These are phyloP conservation scores for Tillandsia leiboldiana DNA, from an alignment of 176 grass and related monocot species.

Conservation along the genomic window DNA sequence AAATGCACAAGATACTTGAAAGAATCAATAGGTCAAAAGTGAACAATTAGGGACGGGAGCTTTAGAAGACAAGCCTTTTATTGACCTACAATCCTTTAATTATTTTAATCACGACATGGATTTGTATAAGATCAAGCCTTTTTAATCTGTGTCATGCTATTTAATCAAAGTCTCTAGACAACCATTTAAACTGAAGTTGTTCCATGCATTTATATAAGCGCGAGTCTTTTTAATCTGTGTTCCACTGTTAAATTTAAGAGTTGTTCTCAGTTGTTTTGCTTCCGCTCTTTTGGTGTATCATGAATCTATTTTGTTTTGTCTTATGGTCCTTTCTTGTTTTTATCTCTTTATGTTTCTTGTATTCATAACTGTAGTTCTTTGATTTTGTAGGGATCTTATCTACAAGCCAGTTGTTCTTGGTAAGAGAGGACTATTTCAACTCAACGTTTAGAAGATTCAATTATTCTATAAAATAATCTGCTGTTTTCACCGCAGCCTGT, in stretches of 20 bases:
- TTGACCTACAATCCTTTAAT: no score
- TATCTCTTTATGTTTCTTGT: not conserved
- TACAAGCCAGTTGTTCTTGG: slow-evolving; percentile 88
- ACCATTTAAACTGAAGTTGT: no score
- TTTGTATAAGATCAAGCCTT: no score
- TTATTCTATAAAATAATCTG: slow-evolving; percentile 18
- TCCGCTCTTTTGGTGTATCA: not conserved
- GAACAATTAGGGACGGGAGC: not conserved
- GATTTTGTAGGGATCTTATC: slow-evolving; percentile 66
- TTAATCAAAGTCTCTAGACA: no score
- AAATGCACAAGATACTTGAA: not conserved
- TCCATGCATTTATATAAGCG: no score
- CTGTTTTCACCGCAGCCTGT: slow-evolving; percentile 50
- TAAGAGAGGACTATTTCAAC: slow-evolving; percentile 29
- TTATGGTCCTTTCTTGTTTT: slow-evolving; percentile 1
- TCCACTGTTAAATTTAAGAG: no score
- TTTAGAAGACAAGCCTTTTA: not conserved
- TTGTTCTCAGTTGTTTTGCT: not conserved
- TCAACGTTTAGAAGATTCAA: slow-evolving; percentile 4
- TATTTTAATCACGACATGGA: no score
- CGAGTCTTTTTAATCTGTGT: no score
- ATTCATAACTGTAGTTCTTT: slow-evolving; percentile 2
- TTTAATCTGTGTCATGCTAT: no score
- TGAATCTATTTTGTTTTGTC: not conserved
- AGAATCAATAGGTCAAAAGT: not conserved